These are phyloP conservation scores for Collybiopsis luxurians DNA, from an alignment of 768 basidiomycete species.

Conservation along the genomic window DNA sequence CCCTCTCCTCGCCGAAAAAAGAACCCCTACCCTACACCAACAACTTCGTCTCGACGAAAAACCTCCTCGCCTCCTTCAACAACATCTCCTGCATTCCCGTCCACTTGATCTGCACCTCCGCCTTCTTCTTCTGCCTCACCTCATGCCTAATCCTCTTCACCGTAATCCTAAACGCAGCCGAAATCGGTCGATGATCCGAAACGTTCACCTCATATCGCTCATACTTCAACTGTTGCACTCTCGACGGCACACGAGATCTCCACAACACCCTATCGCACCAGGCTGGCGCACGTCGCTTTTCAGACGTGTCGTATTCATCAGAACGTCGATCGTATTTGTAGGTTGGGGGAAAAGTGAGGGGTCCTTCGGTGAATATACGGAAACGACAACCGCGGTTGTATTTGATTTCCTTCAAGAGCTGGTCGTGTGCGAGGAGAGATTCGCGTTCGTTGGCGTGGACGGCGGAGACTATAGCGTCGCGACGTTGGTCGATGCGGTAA, in stretches of 20 bases:
- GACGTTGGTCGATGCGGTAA: slow-evolving; percentile 92
- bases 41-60: slow-evolving; percentile 29
- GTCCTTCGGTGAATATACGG: slow-evolving; percentile 78
- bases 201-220: slow-evolving; percentile 82
- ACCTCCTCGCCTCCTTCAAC: slow-evolving; percentile 35
- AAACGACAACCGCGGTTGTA: slow-evolving; percentile 86
- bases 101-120: slow-evolving; percentile 58
- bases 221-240: slow-evolving; percentile 72
- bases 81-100: slow-evolving; percentile 38
- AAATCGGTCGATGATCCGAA: slow-evolving; percentile 89
- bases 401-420: slow-evolving; percentile 86
- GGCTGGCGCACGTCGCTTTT: slow-evolving; percentile 86
- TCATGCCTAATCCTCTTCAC: slow-evolving; percentile 70
- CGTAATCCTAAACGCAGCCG: slow-evolving; percentile 69
- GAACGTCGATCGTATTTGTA: slow-evolving; percentile 92
- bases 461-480: slow-evolving; percentile 75
- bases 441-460: slow-evolving; percentile 66
- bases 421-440: slow-evolving; percentile 73
- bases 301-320: slow-evolving; percentile 80
- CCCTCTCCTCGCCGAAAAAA: no score
- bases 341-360: slow-evolving; percentile 82
- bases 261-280: slow-evolving; percentile 97
- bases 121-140: slow-evolving; percentile 53
- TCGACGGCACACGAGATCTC: slow-evolving; percentile 51
- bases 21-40: no score